Conservation (phyloP, 768 basidiomycete species). For the Leccinum obscurum region DNA sequence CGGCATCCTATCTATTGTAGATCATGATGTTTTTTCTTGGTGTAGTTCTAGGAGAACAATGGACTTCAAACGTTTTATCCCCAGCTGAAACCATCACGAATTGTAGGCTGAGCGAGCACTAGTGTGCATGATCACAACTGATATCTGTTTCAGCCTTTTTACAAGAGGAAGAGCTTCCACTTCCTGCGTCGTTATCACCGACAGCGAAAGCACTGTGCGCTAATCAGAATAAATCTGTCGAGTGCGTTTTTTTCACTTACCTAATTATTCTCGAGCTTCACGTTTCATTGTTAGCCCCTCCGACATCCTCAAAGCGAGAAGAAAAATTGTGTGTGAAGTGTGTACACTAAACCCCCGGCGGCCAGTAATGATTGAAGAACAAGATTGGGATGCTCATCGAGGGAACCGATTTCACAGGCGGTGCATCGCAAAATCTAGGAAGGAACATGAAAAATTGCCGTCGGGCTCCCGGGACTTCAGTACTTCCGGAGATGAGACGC, state of each 20-base stretch:
- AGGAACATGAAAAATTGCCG: slow-evolving; percentile 4
- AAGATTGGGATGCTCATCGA: slow-evolving; percentile 56
- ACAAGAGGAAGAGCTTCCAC: slow-evolving; percentile 45
- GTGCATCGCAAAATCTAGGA: slow-evolving; percentile 36
- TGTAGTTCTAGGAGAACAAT: slow-evolving; percentile 53
- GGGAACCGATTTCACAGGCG: slow-evolving; percentile 56
- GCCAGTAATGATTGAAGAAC: slow-evolving; percentile 65
- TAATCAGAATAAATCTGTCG: slow-evolving; percentile 43
- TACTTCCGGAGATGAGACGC: slow-evolving; percentile 4
- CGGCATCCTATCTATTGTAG: background rate
- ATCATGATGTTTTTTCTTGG: slow-evolving; percentile 3
- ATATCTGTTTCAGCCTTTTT: slow-evolving; percentile 49
- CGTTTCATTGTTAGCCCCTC: slow-evolving; percentile 47
- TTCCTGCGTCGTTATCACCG: slow-evolving; percentile 57
- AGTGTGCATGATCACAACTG: slow-evolving; percentile 1
- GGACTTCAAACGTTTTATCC: slow-evolving; percentile 56
- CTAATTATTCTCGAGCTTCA: slow-evolving; percentile 12
- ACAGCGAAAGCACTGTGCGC: slow-evolving; percentile 53
- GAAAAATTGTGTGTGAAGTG: slow-evolving; percentile 55
- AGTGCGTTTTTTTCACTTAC: slow-evolving; percentile 36
- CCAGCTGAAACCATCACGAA: slow-evolving; percentile 50
- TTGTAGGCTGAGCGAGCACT: slow-evolving; percentile 36
- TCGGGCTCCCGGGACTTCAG: background rate
- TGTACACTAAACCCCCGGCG: slow-evolving; percentile 59
- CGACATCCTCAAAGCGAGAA: slow-evolving; percentile 53